phyloP scores from a whole-genome alignment of 2,329 filamentous ascomycete genomes.

The Rhynchosporium secalis region DNA sequence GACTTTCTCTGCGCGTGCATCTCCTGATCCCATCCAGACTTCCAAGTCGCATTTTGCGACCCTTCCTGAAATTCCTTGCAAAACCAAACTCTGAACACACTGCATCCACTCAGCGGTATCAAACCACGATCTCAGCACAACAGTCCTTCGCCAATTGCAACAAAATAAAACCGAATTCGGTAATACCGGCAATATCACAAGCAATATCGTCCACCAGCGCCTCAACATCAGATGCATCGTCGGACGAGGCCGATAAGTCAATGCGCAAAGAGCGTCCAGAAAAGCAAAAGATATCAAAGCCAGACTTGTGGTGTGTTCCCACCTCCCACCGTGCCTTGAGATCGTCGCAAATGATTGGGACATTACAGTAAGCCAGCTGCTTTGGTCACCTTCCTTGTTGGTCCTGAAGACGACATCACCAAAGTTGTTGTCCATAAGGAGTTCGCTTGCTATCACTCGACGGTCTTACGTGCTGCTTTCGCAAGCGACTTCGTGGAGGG shows the following conservation, averaged over 20 bases:
- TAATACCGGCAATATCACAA: background rate
- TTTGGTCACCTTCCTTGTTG: slow-evolving; percentile 17
- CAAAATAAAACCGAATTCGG: background rate
- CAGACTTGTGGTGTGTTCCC: background rate
- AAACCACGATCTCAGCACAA: too few relatives aligned
- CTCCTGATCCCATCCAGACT: too few relatives aligned
- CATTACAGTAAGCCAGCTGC: background rate
- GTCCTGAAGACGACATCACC: background rate
- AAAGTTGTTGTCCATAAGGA: slow-evolving; percentile 18
- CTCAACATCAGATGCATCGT: background rate
- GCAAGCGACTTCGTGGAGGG: slow-evolving; percentile 19
- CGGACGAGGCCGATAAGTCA: background rate
- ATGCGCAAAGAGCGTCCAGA: background rate
- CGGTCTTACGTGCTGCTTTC: slow-evolving; percentile 18
- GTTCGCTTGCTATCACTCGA: slow-evolving; percentile 19
- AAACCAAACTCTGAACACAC: too few relatives aligned
- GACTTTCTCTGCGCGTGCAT: too few relatives aligned
- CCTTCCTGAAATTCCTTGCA: too few relatives aligned
- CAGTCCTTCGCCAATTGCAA: background rate
- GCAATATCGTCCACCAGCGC: background rate
- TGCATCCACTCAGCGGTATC: too few relatives aligned
- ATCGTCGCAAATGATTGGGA: background rate
- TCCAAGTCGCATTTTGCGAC: too few relatives aligned
- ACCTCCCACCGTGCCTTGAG: background rate
- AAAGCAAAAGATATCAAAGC: background rate